Evolutionary conservation across 2,329 filamentous ascomycete species (phyloP).

Genomic region (Tolypocladium ovalisporum): DNA sequence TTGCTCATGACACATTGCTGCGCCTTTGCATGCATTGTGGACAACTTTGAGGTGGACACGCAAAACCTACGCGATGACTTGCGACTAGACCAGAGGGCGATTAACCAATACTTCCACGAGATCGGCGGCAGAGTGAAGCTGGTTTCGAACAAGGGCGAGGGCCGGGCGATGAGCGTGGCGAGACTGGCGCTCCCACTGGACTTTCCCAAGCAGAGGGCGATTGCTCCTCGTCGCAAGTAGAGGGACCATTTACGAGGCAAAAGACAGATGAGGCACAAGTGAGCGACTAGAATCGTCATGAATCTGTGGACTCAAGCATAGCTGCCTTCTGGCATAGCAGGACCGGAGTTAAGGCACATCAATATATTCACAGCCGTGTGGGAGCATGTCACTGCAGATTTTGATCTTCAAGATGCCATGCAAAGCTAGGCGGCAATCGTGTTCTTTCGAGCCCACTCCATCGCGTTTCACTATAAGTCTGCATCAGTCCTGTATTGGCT

Average conservation of each 20-base stretch:
- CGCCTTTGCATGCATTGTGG: conserved; percentile 58
- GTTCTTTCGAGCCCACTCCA: background rate
- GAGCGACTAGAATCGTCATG: background rate
- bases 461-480: no score
- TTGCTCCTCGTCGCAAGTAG: conserved; percentile 19
- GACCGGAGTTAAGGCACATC: background rate
- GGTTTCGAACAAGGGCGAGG: conserved; percentile 50
- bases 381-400: background rate
- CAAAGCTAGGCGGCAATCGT: background rate
- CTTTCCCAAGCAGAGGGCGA: conserved; percentile 57
- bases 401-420: background rate
- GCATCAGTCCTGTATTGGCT: no score
- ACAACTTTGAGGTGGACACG: conserved; percentile 64
- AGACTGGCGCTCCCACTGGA: conserved; percentile 66
- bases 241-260: background rate
- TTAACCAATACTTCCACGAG: conserved; percentile 63
- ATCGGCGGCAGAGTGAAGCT: conserved; percentile 59
- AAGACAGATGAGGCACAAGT: background rate
- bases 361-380: background rate
- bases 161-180: conserved; percentile 46
- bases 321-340: background rate
- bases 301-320: no score
- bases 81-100: conserved; percentile 57
- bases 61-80: conserved; percentile 61
- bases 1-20: conserved; percentile 64